A percentile compares a stretch with the other conserved stretches of the same genome.
Evolutionary conservation across 331 rosid species (phyloP).

Genomic region (Malus hybrid): DNA sequence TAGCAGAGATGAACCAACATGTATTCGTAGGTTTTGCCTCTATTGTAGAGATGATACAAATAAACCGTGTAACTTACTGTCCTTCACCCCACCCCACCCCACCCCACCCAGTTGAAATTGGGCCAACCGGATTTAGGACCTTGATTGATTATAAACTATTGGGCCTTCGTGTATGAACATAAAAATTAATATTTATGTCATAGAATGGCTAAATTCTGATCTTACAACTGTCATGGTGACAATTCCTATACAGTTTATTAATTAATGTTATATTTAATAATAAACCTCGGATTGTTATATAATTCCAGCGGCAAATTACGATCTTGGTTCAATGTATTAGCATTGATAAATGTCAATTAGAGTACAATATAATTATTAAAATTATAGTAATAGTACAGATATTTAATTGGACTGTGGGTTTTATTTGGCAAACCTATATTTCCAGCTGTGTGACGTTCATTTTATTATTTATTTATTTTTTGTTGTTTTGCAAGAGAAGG

Average conservation of each 20-base stretch:
- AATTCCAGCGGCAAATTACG: background rate
- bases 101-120: too few relatives aligned
- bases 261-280: background rate
- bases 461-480: background rate
- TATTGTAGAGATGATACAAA: too few relatives aligned
- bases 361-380: background rate
- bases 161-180: too few relatives aligned
- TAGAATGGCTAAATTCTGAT: background rate
- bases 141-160: too few relatives aligned
- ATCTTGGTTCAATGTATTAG: constrained; percentile 11
- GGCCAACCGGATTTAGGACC: too few relatives aligned
- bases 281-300: background rate
- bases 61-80: too few relatives aligned
- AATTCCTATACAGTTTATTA: background rate
- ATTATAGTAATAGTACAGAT: too few relatives aligned
- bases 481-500: constrained; percentile 18
- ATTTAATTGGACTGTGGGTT: background rate
- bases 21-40: too few relatives aligned
- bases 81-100: too few relatives aligned
- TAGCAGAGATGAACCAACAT: too few relatives aligned
- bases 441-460: constrained; percentile 44
- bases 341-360: background rate
- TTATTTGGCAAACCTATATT: background rate
- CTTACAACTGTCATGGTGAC: background rate
- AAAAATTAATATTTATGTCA: too few relatives aligned